A percentile compares a stretch with the other conserved stretches of the same genome.
These are phyloP conservation scores for Pilobolus umbonatus DNA, from an alignment of 192 early-diverging fungal species.

Conservation along the genomic window DNA sequence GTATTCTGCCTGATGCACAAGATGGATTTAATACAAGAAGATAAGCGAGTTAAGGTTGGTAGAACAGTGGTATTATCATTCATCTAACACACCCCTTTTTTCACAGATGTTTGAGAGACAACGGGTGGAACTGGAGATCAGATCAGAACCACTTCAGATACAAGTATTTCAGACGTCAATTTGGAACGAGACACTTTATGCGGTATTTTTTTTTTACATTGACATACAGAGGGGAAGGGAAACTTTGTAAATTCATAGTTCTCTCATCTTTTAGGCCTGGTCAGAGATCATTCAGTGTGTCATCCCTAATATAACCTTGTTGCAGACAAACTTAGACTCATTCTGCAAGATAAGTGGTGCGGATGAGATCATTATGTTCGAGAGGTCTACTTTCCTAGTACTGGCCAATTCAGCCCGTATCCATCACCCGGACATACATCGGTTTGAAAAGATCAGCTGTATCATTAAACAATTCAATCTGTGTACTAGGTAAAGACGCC, in stretches of 20 bases:
- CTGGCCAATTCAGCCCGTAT: slow-evolving; percentile 73
- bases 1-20: slow-evolving; percentile 98
- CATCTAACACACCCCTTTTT: neutral
- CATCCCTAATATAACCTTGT: slow-evolving; percentile 83
- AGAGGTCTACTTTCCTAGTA: slow-evolving; percentile 92
- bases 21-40: slow-evolving; percentile 89
- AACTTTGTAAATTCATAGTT: neutral
- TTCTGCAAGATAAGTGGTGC: slow-evolving; percentile 87
- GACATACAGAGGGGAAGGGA: neutral
- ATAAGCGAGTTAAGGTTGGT: slow-evolving; percentile 49
- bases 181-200: slow-evolving; percentile 91
- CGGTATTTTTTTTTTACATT: too few relatives aligned
- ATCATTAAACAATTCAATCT: slow-evolving; percentile 93
- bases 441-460: slow-evolving; percentile 88
- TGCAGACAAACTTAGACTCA: slow-evolving; percentile 74
- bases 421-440: slow-evolving; percentile 62
- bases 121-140: slow-evolving; percentile 56
- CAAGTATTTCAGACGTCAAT: slow-evolving; percentile 79
- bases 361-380: slow-evolving; percentile 92
- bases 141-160: slow-evolving; percentile 65
- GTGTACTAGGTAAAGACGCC: slow-evolving; percentile 59
- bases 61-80: neutral
- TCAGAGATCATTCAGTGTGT: slow-evolving; percentile 93
- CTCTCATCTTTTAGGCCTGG: slow-evolving; percentile 69
- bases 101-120: slow-evolving; percentile 61